These are phyloP conservation scores for Arabis alpina DNA, from an alignment of 345 rosid genomes.

Conservation along the genomic window DNA sequence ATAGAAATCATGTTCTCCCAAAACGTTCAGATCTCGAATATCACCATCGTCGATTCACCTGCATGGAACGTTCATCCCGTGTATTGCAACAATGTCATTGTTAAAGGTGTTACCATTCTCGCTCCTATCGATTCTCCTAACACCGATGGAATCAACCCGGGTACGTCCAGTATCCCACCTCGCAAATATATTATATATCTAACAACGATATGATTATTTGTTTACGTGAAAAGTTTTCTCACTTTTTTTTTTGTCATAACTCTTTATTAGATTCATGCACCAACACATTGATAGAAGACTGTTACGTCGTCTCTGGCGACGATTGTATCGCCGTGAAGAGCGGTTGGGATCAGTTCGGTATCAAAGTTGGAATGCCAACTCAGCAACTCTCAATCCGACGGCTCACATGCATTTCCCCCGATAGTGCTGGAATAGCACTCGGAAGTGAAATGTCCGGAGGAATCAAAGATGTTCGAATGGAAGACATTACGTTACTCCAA, in stretches of 20 bases:
- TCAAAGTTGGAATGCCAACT: constrained; percentile 43
- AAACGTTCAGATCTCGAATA: constrained; percentile 62
- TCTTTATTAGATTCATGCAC: constrained; percentile 35
- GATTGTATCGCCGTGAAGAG: constrained; percentile 43
- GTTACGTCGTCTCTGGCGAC: constrained; percentile 43
- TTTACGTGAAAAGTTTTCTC: background rate
- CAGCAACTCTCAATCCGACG: constrained; percentile 41
- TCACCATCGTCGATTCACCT: constrained; percentile 76
- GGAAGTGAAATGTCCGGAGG: constrained; percentile 45
- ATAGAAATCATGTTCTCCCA: constrained; percentile 64
- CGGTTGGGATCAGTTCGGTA: constrained; percentile 44
- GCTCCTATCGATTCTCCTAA: constrained; percentile 91
- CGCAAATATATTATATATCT: constrained; percentile 1
- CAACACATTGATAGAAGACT: constrained; percentile 43
- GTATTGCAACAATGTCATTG: constrained; percentile 66
- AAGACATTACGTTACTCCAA: constrained; percentile 37
- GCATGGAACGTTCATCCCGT: constrained; percentile 88
- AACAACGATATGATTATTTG: background rate
- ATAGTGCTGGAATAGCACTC: constrained; percentile 38
- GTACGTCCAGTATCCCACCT: constrained; percentile 39
- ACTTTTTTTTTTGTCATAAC: background rate
- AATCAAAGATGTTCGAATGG: constrained; percentile 42
- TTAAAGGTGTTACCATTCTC: constrained; percentile 68
- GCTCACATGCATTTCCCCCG: constrained; percentile 42
- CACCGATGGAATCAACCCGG: constrained; percentile 90